Base-by-base conservation (phyloP, 169 alveolate genomes). In the Eimeria sp. region DNA sequence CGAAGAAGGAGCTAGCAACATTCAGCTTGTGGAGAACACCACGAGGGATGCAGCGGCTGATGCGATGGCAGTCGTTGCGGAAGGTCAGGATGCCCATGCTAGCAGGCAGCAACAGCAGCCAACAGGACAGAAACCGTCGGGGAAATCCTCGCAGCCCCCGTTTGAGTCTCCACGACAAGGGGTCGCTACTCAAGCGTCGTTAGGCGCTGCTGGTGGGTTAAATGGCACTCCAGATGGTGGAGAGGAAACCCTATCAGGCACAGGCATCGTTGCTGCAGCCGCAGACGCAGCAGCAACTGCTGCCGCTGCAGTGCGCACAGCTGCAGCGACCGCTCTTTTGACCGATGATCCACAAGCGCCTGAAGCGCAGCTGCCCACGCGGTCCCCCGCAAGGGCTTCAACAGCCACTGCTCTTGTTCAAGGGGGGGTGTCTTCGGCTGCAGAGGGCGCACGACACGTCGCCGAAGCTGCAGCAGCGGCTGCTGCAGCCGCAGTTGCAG, bases 291-390 rank as follows among this genome's bases (percentile, higher is more conserved):
- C 85, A 52, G 95, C 95, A 40, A 85, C 91, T 20, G 91, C 91
- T 43, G 91, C 91, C 20, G 91, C 91, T 62, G 91, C 91, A 9
- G 91, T 85, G 91, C 91, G 91, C 91, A 85, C 91, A 58, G 82
- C 40, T 60, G 91, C 91, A 58, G 78, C 91, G 4, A 85, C 91
- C 18, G 91, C 91, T 6, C 91, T 85, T 62, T 62, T 54, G 18
- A 60, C 54, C 46, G 91, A 85, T 18, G 23, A 78, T 16, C 62
- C 68, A 14, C 91, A 40, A 10, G 40, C 60, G 23, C 62, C 78
- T 62, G 91, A 85, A 20, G 14, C 58, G 43, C 77, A 33, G 78
- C 37, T 30, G 14, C 37, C 64, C 8, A 33, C 80, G 25, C 74
- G 68, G 78, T 20, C 80, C 40, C 43, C 77, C 60, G 13, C 58